Evolutionary conservation across 352 stramenopile genomes (phyloP), one percentile per base, ranked within the genome.

Genomic region (Globisporangium iwayamae): DNA sequence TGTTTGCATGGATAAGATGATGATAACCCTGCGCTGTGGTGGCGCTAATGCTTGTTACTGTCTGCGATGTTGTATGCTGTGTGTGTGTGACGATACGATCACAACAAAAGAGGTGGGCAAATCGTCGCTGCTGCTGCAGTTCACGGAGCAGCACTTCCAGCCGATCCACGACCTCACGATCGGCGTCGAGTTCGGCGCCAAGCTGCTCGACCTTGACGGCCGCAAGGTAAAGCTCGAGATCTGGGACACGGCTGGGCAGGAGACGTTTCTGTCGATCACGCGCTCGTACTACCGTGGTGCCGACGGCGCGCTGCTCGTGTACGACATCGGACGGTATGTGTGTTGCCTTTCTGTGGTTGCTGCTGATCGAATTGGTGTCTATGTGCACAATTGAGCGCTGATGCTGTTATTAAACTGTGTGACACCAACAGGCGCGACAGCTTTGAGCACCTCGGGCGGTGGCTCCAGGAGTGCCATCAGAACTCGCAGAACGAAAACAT

Each of bases 161-260:
- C 80, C 85, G 36, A 89, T 92, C 52, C 90, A 97, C 71, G 87
- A 96, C 70, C 78, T 96, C 61, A 97, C 90, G 25, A 96, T 97
- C 66, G 90, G 90, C 63, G 90, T 97, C 25, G 90, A 97, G 72
- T 97, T 96, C 65, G 90, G 87, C 16, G 83, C 87, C 38, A 96
- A 96, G 72, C 71, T 96, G 55, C 75, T 95, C 1, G 75, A 91
- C 48, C 76, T 97, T 48, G 85, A 95, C 52, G 80, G 82, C 16
- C 75, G 83, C 45, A 86, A 96, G 60, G 84, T 96, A 22, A 97
- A 97, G 72, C 80, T 97, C 28, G 85, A 96, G 79, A 97, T 97
- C 47, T 97, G 90, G 90, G 90, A 97, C 65, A 97, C 90, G 1
- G 90, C 90, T 16, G 90, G 90, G 3, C 89, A 96, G 67, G 90